phyloP scores from a whole-genome alignment of 768 basidiomycete genomes.

The Roridomyces roridus region DNA sequence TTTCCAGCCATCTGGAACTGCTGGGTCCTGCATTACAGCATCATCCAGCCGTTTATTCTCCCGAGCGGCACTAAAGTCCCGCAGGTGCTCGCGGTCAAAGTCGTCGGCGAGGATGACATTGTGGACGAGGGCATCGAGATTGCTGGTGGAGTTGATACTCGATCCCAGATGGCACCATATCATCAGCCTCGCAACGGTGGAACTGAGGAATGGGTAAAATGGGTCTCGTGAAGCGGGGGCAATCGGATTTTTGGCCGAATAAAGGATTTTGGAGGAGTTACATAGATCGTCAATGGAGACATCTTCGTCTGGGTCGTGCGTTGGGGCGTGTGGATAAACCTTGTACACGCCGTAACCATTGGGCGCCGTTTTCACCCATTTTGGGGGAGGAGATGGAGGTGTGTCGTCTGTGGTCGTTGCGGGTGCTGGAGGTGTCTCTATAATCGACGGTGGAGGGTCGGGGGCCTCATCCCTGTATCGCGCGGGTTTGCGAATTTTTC shows the following conservation, averaged over 20 bases:
- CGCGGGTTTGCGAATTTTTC: neutral
- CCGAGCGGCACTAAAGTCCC: constrained; percentile 24
- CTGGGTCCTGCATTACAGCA: neutral
- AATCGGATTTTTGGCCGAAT: constrained; percentile 10
- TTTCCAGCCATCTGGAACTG: constrained; percentile 29
- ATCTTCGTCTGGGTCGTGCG: constrained; percentile 1
- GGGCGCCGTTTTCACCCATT: constrained; percentile 5
- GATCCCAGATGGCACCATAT: constrained; percentile 28
- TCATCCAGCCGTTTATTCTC: constrained; percentile 27
- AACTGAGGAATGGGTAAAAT: constrained; percentile 28
- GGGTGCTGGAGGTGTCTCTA: neutral
- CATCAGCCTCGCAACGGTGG: constrained; percentile 29
- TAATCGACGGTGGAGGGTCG: neutral
- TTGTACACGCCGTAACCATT: constrained; percentile 8
- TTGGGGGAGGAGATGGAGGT: neutral
- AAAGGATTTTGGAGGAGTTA: constrained; percentile 9
- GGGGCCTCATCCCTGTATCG: neutral
- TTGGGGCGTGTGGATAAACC: neutral
- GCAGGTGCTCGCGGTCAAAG: constrained; percentile 30
- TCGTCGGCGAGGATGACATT: constrained; percentile 31
- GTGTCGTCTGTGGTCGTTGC: neutral
- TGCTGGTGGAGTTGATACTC: constrained; percentile 27
- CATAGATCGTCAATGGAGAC: neutral
- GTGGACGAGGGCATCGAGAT: constrained; percentile 32
- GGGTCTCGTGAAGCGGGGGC: constrained; percentile 7